Conservation (phyloP, 2,329 filamentous ascomycete genomes). For the Curvularia eragrostidis region DNA sequence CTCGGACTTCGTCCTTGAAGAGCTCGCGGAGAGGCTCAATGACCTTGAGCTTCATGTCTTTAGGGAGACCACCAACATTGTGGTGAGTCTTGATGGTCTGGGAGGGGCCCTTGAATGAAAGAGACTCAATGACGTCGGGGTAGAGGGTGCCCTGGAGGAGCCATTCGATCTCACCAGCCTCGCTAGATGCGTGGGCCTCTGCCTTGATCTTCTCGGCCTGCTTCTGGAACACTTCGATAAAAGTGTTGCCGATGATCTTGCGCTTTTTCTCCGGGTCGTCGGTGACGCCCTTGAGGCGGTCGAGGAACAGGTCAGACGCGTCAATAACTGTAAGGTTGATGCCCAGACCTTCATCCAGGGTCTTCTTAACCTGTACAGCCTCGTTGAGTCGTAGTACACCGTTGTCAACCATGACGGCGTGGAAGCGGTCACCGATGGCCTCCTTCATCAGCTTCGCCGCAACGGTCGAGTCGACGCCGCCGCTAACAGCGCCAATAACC, state of each 20-base stretch:
- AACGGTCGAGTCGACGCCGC: slow-evolving; percentile 90
- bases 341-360: slow-evolving; percentile 76
- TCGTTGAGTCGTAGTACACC: slow-evolving; percentile 87
- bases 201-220: slow-evolving; percentile 78
- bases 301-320: slow-evolving; percentile 77
- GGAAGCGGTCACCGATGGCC: slow-evolving; percentile 84
- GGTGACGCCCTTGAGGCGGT: slow-evolving; percentile 73
- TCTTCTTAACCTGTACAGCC: slow-evolving; percentile 80
- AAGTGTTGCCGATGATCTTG: slow-evolving; percentile 85
- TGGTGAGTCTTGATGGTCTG: slow-evolving; percentile 78
- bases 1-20: slow-evolving; percentile 83
- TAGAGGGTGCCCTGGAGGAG: slow-evolving; percentile 89
- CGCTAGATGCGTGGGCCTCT: slow-evolving; percentile 68
- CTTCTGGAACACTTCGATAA: slow-evolving; percentile 83
- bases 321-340: slow-evolving; percentile 92
- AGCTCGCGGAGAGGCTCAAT: slow-evolving; percentile 81
- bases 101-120: slow-evolving; percentile 75
- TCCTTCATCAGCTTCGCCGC: slow-evolving; percentile 84
- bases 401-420: slow-evolving; percentile 85
- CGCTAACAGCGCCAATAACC: slow-evolving; percentile 79
- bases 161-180: slow-evolving; percentile 80
- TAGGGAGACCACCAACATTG: slow-evolving; percentile 73
- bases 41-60: slow-evolving; percentile 68
- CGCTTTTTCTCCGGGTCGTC: slow-evolving; percentile 84
- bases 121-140: slow-evolving; percentile 73